Evolutionary conservation across 495 filamentous ascomycete genomes (phyloP), one percentile per base, ranked within the genome.

Genomic region (Aspergillus saccharolyticus): DNA sequence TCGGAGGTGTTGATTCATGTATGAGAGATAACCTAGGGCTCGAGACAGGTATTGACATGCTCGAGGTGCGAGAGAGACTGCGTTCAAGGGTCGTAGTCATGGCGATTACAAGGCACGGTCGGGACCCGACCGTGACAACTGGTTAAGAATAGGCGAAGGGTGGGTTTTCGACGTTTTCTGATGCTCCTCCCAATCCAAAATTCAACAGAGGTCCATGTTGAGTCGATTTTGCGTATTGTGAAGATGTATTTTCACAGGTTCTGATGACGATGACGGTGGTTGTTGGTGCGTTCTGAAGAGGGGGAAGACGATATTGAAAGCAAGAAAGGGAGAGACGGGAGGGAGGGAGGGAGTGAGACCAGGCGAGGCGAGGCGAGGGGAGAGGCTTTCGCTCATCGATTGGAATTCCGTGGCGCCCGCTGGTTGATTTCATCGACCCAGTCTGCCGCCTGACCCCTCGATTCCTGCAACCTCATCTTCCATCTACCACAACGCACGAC

Each of bases 1-100:
- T 53, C 10, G 72, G 68, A 22, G 73, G 69, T 16, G 74, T 71
- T 3, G 61, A 58, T 54, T 76, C 74, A 52, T 64, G 66, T 45
- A 63, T 57, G 28, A 70, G 63, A 10, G 73, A 74, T 6, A 73
- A 63, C 22, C 70, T 65, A 24, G 74, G 74, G 44, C 69, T 71
- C 42, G 74, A 74, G 46, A 73, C 66, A 44, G 73, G 69, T 55
- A 73, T 70, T 4, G 74, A 74, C 46, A 71, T 64, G 59, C 66
- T 71, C 54, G 73, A 74, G 18, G 71, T 70, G 56, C 69, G 64
- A 50, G 74, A 76, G 46, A 70, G 66, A 64, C 72, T 74, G 56
- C 74, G 67, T 66, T 74, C 74, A 8, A 76, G 67, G 21, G 69
- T 72, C 42, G 66, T 55, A 44, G 72, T 72, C 71, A 76, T 74